A percentile compares a stretch with the other conserved stretches of the same genome.
Evolutionary conservation across 345 rosid species (phyloP).

Genomic region (Eucalyptus shirleyi): DNA sequence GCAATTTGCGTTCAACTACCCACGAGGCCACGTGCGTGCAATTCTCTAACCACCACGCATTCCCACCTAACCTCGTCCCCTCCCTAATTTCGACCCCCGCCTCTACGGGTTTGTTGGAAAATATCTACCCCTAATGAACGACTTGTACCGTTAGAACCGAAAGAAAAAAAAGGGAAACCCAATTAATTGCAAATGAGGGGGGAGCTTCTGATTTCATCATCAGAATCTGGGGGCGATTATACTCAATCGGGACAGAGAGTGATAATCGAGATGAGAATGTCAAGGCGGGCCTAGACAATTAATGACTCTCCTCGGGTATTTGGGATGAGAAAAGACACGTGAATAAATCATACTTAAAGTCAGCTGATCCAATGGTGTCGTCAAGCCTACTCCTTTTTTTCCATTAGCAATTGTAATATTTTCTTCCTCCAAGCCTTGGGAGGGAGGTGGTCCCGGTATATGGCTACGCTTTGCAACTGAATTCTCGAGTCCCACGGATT

Average conservation of each 20-base stretch:
- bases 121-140: background rate
- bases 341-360: background rate
- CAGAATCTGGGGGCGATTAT: accelerated
- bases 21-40: background rate
- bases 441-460: background rate
- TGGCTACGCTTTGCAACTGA: background rate
- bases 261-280: background rate
- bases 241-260: background rate
- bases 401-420: background rate
- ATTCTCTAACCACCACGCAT: conserved; percentile 1
- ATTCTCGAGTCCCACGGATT: background rate
- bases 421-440: background rate
- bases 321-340: no score
- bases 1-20: background rate
- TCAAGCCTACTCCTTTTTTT: background rate
- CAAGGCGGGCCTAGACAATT: no score
- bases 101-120: background rate
- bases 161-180: background rate
- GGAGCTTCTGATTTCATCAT: background rate
- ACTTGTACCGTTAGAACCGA: background rate
- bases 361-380: background rate
- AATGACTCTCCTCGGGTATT: no score
- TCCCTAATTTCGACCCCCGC: background rate
- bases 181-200: background rate
- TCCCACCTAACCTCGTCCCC: background rate